Evolutionary conservation across 225 moss, liverwort and hornwort genomes (phyloP).

Genomic region (Pseudoscleropodium purum): DNA sequence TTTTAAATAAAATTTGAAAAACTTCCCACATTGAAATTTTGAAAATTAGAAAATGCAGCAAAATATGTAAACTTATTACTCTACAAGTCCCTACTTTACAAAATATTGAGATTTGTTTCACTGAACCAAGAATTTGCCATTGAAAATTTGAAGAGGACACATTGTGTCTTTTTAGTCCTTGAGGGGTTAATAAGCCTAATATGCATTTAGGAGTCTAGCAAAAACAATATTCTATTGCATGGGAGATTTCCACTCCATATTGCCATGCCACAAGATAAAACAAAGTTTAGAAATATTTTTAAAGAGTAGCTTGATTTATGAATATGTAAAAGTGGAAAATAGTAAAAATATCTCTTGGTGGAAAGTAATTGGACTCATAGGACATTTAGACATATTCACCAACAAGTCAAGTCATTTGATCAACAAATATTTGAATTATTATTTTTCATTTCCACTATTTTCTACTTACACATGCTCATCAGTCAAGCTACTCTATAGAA

Average conservation of each 20-base stretch:
- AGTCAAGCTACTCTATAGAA: neutral
- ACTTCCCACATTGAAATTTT: no score
- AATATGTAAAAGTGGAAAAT: neutral
- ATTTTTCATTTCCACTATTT: neutral
- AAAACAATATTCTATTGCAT: neutral
- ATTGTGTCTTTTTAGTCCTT: no score
- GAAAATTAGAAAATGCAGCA: no score
- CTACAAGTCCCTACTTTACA: no score
- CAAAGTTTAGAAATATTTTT: neutral
- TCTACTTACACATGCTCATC: neutral
- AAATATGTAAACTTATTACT: no score
- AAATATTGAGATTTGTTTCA: no score
- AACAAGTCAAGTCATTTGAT: fast-evolving
- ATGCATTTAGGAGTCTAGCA: no score
- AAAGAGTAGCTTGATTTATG: neutral
- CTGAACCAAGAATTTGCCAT: no score
- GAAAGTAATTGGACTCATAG: neutral
- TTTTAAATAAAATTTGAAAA: no score
- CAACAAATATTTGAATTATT: neutral
- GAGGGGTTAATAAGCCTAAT: no score
- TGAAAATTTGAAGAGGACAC: no score
- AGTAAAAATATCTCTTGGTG: neutral
- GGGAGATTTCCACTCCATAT: neutral
- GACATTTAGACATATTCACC: neutral
- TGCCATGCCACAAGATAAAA: neutral